Base-by-base conservation (phyloP, 495 filamentous ascomycete genomes). In the Astrothelium macrocarpum region DNA sequence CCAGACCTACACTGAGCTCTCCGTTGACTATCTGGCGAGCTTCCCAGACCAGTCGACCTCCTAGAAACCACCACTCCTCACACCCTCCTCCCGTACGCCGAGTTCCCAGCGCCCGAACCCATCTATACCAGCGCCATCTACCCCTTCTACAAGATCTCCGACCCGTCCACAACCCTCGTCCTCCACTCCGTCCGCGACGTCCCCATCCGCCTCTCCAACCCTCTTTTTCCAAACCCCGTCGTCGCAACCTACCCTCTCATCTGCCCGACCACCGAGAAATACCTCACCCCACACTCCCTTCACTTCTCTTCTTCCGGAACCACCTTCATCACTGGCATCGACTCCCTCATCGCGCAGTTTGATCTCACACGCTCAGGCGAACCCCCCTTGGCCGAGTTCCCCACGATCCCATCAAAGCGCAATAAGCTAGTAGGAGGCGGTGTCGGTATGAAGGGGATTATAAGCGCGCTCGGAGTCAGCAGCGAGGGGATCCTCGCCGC, bases 361-460 rank as follows among this genome's bases (percentile, higher is more conserved):
- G 91, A 97, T 74, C 72, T 91, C 12, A 80, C 82, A 23, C 82
- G 86, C 1, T 74, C 84, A 10, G 85, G 84, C n/a, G 72, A 78
- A 2, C 84, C 82, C 0, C 91, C 92, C 0, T 59, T 89, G 0
- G 64, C 78, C 2, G 74, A 78, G 60, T 78, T 91, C 70, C 81
- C 82, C 32, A 95, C 91, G 0, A 90, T 90, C 29, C 85, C 88
- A 1, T 87, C 85, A 12, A 86, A 87, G 65, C 78, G 84, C 9
- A 87, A 87, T 69, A 80, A 87, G 60, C 77, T 83, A 29, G 85
- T 87, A 59, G 86, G 86, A 25, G 85, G 84, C 3, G 86, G 86
- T 16, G 76, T 87, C 12, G 90, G 90, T 10, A 94, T 95, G 85
- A 89, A 88, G 64, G 94, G 94, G 1, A 85, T 88, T 46, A 78